Evolutionary conservation across 768 basidiomycete genomes (phyloP), one percentile per base, ranked within the genome.

Genomic region (Lentinus brumalis): DNA sequence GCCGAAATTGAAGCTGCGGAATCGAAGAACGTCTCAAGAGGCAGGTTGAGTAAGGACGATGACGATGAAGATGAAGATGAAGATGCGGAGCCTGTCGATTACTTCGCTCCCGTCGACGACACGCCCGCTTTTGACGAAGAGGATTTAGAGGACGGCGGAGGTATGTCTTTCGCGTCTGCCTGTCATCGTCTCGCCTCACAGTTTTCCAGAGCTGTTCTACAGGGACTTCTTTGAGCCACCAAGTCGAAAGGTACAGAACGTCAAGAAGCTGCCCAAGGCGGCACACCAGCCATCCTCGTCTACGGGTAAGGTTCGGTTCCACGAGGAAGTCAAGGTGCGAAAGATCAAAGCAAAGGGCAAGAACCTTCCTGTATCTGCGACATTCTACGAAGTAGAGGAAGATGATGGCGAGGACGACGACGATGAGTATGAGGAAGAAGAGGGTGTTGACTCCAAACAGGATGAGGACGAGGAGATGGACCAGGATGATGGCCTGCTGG

Each of bases 141-240:
- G 21, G 84, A 80, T 39, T 67, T 75, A 32, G 81, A 78, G 52
- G 75, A 77, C 56, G 77, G 49, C 81, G 82, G 84, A 69, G 65
- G 79, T 72, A 51, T 60, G 59, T 54, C 32, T 59, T 51, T 21
- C 35, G 16, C 45, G 54, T n/a, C 49, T 50, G 40, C 44, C 44
- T 12, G 31, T 49, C 18, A 26, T 50, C 26, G 10, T 1, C 5
- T 40, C 31, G 6, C 26, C 21, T 44, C 41, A 53, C 62, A 59
- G 62, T 47, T 26, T 50, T 52, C 35, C 63, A 92, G 90, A 86
- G 63, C 71, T 79, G 6, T 85, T 79, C 73, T 96, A 94, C 72
- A 74, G 74, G 40, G 92, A 94, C 70, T 96, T 95, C 76, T 96
- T 95, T 69, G 89, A 84, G 44, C 81, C 86, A 7, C 89, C 89